Evolutionary conservation across 306 rosid genomes (phyloP), one percentile per base, ranked within the genome.

Genomic region (Lagenaria siceraria): DNA sequence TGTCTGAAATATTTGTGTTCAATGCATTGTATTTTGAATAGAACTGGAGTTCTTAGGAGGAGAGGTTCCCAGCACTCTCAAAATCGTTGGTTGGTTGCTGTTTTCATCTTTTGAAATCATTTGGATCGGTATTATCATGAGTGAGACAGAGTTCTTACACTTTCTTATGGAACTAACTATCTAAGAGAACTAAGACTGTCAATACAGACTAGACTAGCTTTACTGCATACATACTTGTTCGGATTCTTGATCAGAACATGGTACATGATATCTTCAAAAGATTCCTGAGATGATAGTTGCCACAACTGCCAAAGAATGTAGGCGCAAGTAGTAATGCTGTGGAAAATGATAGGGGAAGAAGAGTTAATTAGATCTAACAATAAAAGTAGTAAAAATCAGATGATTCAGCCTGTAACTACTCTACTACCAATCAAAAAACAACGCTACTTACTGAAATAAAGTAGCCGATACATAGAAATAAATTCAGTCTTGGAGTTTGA

Each of bases 261-360:
- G 77, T 80, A 86, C 79, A 93, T 80, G 8, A 93, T 93, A 83
- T 91, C 91, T 79, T 78, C 87, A 38, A 83, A 84, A 62, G 87
- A 84, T 80, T 91, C 90, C 86, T 87, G 86, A 77, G 87, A 76
- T 48, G 98, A 87, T 59, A 94, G 85, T 91, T 87, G 89, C 86
- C 81, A 78, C 52, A 91, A 76, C 87, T 88, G 97, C 77, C 86
- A n/a, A 68, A 87, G 80, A 78, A 90, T 83, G 78, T 88, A 91
- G 79, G 80, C 88, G 62, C 89, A 85, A 35, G 96, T 84, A 53
- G 87, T 60, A 70, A 90, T 78, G 86, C 98, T 94, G 87, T 76
- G 80, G 24, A 78, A 17, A 82, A 60, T 78, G 63, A 31, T 6
- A 53, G 29, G 31, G 77, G 33, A 42, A 68, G 38, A 70, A 43